These are phyloP conservation scores for Gleditsia sinensis DNA, from an alignment of 306 rosid species.

Conservation along the genomic window DNA sequence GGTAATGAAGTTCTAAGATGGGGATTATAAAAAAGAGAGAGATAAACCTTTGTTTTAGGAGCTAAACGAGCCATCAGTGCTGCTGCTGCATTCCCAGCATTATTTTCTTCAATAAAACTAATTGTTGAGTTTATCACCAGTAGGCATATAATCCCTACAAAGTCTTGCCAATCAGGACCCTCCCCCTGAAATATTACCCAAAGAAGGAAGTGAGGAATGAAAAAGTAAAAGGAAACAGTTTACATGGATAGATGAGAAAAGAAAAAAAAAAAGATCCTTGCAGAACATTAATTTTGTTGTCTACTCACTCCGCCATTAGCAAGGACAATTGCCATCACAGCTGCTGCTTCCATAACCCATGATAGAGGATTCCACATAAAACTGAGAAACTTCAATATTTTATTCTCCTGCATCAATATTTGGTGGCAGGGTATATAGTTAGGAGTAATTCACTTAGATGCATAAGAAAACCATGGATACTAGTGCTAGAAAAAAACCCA, in stretches of 20 bases:
- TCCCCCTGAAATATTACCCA: slow-evolving; percentile 59
- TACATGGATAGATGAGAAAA: not conserved
- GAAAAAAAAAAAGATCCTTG: not conserved
- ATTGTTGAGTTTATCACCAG: slow-evolving; percentile 80
- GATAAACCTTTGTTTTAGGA: slow-evolving; percentile 71
- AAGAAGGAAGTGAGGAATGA: slow-evolving; percentile 18
- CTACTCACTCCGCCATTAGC: slow-evolving; percentile 89
- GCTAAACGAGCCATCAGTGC: slow-evolving; percentile 86
- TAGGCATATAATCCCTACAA: slow-evolving; percentile 74
- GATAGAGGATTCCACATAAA: slow-evolving; percentile 96
- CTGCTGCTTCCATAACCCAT: slow-evolving; percentile 99
- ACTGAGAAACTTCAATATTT: slow-evolving; percentile 71
- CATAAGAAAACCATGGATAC: not conserved
- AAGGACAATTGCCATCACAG: slow-evolving; percentile 81
- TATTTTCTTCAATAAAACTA: slow-evolving; percentile 90
- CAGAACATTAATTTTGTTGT: slow-evolving; percentile 7
- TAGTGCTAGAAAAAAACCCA: not conserved
- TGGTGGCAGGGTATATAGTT: not conserved
- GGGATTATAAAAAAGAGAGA: slow-evolving; percentile 12
- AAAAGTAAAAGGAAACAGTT: slow-evolving; percentile 1
- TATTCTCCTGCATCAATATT: slow-evolving; percentile 67
- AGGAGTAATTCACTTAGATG: slow-evolving; percentile 8
- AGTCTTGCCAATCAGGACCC: slow-evolving; percentile 97
- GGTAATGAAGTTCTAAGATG: slow-evolving; percentile 1
- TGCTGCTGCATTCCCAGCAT: slow-evolving; percentile 87